These are phyloP conservation scores for Circinella minor DNA, from an alignment of 371 early-diverging fungal genomes.

Conservation along the genomic window DNA sequence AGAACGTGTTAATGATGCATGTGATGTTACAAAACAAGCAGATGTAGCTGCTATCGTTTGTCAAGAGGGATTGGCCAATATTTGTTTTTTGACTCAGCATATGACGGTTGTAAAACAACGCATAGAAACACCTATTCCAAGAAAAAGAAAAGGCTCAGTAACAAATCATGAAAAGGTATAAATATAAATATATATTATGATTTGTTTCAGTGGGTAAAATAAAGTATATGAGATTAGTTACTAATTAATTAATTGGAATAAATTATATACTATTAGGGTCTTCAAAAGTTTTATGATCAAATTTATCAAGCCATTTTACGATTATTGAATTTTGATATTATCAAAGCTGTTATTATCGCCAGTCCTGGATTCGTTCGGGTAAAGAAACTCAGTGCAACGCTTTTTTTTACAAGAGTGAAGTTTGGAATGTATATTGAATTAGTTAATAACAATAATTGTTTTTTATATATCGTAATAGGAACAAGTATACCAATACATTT, in stretches of 20 bases:
- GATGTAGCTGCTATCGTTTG: constrained; percentile 95
- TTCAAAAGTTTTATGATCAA: constrained; percentile 89
- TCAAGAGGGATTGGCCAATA: constrained; percentile 94
- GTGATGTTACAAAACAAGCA: constrained; percentile 90
- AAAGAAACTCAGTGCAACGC: constrained; percentile 4
- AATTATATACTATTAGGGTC: constrained; percentile 46
- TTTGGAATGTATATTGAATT: neutral
- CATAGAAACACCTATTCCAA: constrained; percentile 89
- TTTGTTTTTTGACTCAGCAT: constrained; percentile 91
- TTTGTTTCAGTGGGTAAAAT: too few species aligned
- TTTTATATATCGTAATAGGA: constrained; percentile 55
- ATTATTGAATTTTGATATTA: constrained; percentile 85
- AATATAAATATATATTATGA: neutral
- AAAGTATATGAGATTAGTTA: too few species aligned
- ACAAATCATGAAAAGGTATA: constrained; percentile 87
- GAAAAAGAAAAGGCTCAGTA: constrained; percentile 90
- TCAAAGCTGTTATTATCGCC: constrained; percentile 93
- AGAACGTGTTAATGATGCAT: constrained; percentile 87
- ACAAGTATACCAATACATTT: constrained; percentile 82
- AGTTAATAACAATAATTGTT: neutral
- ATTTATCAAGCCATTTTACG: constrained; percentile 85
- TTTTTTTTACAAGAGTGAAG: too few species aligned
- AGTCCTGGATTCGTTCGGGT: constrained; percentile 95
- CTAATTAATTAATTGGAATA: neutral
- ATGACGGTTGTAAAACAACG: constrained; percentile 96